phyloP scores from a whole-genome alignment of 257 asterid species.

The Solanum chilense region DNA sequence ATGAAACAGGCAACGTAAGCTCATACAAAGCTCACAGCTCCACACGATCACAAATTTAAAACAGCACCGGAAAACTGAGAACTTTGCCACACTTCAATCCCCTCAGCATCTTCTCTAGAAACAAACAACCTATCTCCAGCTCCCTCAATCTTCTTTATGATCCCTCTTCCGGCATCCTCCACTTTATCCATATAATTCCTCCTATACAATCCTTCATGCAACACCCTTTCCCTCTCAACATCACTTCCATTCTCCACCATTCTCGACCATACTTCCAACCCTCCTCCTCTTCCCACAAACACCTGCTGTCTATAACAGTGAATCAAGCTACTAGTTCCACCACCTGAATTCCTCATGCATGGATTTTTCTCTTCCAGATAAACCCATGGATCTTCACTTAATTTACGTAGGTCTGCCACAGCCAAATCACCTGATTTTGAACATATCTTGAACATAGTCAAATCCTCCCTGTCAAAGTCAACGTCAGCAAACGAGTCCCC shows the following conservation, averaged over 20 bases:
- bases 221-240: slow-evolving; percentile 9
- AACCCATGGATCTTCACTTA: slow-evolving; percentile 88
- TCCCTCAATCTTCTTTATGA: slow-evolving; percentile 68
- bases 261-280: slow-evolving; percentile 86
- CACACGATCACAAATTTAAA: slow-evolving; percentile 27
- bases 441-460: slow-evolving; percentile 62
- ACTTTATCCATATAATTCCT: slow-evolving; percentile 75
- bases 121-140: slow-evolving; percentile 88
- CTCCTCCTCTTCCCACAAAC: slow-evolving; percentile 80
- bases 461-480: slow-evolving; percentile 47
- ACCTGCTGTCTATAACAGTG: slow-evolving; percentile 70
- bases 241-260: slow-evolving; percentile 20
- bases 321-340: slow-evolving; percentile 26
- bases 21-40: not conserved
- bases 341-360: slow-evolving; percentile 59
- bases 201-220: slow-evolving; percentile 51
- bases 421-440: slow-evolving; percentile 93
- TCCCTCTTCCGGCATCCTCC: slow-evolving; percentile 65
- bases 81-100: slow-evolving; percentile 96
- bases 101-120: slow-evolving; percentile 69
- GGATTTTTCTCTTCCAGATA: slow-evolving; percentile 86
- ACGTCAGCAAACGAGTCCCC: slow-evolving; percentile 86
- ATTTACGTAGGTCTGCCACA: slow-evolving; percentile 63
- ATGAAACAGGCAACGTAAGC: not conserved
- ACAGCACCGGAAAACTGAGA: slow-evolving; percentile 44